Evolutionary conservation across 2,329 filamentous ascomycete genomes (phyloP), one percentile per base, ranked within the genome.

Genomic region (Aspergillus pseudonomiae): DNA sequence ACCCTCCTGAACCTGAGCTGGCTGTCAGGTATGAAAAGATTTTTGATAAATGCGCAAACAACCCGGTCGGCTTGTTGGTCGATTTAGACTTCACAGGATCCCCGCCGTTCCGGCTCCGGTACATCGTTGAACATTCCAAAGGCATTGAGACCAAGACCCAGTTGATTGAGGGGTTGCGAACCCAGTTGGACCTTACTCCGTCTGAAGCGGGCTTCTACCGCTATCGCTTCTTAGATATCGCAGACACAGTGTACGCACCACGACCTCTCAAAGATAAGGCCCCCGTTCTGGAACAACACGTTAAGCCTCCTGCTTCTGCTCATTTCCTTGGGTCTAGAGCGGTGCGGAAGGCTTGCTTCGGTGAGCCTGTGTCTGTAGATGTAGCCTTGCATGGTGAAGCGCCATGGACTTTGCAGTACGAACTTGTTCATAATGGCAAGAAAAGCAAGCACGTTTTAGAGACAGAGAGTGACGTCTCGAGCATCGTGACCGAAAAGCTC

Each of bases 41-140:
- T 50, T 91, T 92, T 59, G 95, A 99, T 77, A 96, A 96, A 75
- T 99, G 95, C 76, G 94, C 94, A 41, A 93, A 94, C 55, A 97
- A 93, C 73, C 93, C 95, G 0, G 92, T 99, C 65, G 95, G 95
- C 46, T 85, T 99, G 60, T 87, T 91, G 12, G 92, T 99, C 48
- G 91, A 95, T 72, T 81, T 99, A 57, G 93, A 98, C 74, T 84
- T 99, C 45, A 91, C 94, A 32, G 95, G 95, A 65, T 96, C 93
- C 0, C 94, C 96, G 53, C 94, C 94, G 1, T 99, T 99, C 79
- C 83, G 84, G n/a, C 83, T 99, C 53, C 83, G 84, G 26, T 99
- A 97, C 75, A 89, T 89, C 50, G 85, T 93, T 62, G 85, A 88
- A 62, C 88, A 86, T 62, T 74, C 76, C 71, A 87, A 85, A 59